phyloP scores from a whole-genome alignment of 2,329 filamentous ascomycete genomes.

The Graphilbum ipis-grandicollis region DNA sequence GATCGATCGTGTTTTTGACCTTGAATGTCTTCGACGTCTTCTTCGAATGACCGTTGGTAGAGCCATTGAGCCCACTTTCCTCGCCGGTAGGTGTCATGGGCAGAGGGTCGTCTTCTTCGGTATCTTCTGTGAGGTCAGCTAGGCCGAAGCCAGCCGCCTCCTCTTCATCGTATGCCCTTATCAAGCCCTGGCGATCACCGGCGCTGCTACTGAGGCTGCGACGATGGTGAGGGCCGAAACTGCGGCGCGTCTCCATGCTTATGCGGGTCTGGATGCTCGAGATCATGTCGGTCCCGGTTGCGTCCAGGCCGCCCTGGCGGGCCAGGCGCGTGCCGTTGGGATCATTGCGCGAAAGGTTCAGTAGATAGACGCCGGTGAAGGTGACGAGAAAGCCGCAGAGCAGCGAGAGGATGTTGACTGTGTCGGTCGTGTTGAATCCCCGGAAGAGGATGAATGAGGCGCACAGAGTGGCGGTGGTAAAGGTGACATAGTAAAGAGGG shows the following conservation, averaged over 20 bases:
- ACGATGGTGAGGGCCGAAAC: constrained; percentile 31
- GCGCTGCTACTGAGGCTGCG: constrained; percentile 47
- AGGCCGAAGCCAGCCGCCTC: constrained; percentile 57
- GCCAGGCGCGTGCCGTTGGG: constrained; percentile 59
- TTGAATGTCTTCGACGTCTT: constrained; percentile 3
- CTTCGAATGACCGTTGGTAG: constrained; percentile 10
- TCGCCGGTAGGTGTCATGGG: constrained; percentile 21
- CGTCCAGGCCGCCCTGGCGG: constrained; percentile 48
- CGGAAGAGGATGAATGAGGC: constrained; percentile 93
- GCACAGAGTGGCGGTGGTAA: constrained; percentile 84
- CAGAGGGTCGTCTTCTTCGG: constrained; percentile 37
- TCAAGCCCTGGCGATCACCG: constrained; percentile 64
- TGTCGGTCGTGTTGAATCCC: constrained; percentile 88
- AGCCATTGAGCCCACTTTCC: constrained; percentile 24
- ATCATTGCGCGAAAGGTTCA: constrained; percentile 88
- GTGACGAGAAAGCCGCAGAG: constrained; percentile 88
- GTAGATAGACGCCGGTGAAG: constrained; percentile 85
- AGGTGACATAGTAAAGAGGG: constrained; percentile 92
- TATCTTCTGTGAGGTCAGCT: constrained; percentile 63
- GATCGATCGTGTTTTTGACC: neutral
- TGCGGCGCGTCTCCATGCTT: constrained; percentile 81
- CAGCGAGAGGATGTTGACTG: constrained; percentile 81
- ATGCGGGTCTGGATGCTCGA: constrained; percentile 77
- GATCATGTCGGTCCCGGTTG: constrained; percentile 79
- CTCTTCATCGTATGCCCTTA: constrained; percentile 80